phyloP scores from a whole-genome alignment of 768 basidiomycete genomes.

The Tylopilus subfusipes region DNA sequence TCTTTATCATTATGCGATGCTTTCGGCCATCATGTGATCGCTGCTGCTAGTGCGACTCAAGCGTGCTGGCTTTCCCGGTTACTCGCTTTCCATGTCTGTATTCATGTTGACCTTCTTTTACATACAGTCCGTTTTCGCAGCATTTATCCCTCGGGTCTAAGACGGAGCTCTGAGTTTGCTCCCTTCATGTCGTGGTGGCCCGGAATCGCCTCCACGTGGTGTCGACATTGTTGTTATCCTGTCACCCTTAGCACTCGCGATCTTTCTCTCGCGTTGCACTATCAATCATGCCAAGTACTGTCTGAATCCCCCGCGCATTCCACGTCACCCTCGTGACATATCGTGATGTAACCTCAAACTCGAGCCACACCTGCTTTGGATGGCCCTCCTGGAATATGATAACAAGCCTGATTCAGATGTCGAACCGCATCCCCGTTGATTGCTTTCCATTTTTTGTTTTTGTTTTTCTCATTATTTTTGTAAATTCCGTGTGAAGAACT shows the following conservation, averaged over 20 bases:
- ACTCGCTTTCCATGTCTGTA: constrained; percentile 23
- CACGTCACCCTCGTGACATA: constrained; percentile 8
- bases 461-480: constrained; percentile 16
- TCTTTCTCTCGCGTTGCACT: constrained; percentile 23
- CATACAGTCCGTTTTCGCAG: constrained; percentile 25
- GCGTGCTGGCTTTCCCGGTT: constrained; percentile 17
- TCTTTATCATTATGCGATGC: constrained; percentile 30
- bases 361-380: constrained; percentile 5
- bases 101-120: constrained; percentile 29
- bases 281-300: constrained; percentile 6
- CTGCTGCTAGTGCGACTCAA: constrained; percentile 24
- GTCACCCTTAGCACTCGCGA: constrained; percentile 15
- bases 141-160: constrained; percentile 27
- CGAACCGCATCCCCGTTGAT: background rate
- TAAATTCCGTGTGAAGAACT: constrained; percentile 19
- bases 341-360: constrained; percentile 3
- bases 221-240: constrained; percentile 13
- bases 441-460: constrained; percentile 20
- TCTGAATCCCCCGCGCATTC: background rate
- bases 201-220: constrained; percentile 20
- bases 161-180: constrained; percentile 28
- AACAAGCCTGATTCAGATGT: constrained; percentile 1
- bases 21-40: constrained; percentile 29
- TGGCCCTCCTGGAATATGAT: constrained; percentile 6
- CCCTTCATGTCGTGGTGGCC: constrained; percentile 22